These are phyloP conservation scores for Lichtheimia ramosa DNA, from an alignment of 371 early-diverging fungal genomes.

Conservation along the genomic window DNA sequence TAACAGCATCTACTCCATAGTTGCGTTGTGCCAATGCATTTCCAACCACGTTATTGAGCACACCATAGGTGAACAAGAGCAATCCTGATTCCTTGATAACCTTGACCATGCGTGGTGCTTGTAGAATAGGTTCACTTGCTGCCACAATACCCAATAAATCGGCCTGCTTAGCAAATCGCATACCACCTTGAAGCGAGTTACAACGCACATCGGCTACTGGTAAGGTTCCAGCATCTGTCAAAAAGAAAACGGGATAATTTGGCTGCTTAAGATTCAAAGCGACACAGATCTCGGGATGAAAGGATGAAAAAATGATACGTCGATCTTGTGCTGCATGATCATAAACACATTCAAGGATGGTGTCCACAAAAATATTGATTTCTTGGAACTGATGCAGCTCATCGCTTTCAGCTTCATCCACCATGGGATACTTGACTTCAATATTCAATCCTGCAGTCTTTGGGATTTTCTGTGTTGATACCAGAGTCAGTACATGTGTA, in stretches of 20 bases:
- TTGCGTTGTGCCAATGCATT: conserved; percentile 72
- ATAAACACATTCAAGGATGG: conserved; percentile 78
- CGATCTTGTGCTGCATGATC: conserved; percentile 67
- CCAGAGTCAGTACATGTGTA: conserved; percentile 4
- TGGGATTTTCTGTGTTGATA: conserved; percentile 62
- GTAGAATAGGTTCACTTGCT: conserved; percentile 73
- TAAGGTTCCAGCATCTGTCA: conserved; percentile 85
- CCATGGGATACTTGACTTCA: conserved; percentile 96
- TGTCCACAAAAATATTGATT: conserved; percentile 86
- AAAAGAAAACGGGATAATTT: conserved; percentile 87
- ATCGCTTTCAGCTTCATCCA: conserved; percentile 82
- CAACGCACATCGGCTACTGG: conserved; percentile 80
- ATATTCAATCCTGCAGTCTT: conserved; percentile 87
- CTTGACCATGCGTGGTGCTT: conserved; percentile 75
- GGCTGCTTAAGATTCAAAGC: conserved; percentile 83
- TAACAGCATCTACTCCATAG: conserved; percentile 82
- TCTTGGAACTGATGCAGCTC: conserved; percentile 67
- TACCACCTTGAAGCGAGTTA: conserved; percentile 83
- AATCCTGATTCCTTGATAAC: conserved; percentile 75
- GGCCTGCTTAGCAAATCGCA: conserved; percentile 77
- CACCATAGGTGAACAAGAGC: conserved; percentile 87
- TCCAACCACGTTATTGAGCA: conserved; percentile 75
- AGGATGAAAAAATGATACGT: conserved; percentile 90
- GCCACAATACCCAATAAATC: conserved; percentile 86
- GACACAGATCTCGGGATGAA: conserved; percentile 90